Evolutionary conservation across 2,329 filamentous ascomycete genomes (phyloP), one percentile per base, ranked within the genome.

Genomic region (Colletotrichum phormii): DNA sequence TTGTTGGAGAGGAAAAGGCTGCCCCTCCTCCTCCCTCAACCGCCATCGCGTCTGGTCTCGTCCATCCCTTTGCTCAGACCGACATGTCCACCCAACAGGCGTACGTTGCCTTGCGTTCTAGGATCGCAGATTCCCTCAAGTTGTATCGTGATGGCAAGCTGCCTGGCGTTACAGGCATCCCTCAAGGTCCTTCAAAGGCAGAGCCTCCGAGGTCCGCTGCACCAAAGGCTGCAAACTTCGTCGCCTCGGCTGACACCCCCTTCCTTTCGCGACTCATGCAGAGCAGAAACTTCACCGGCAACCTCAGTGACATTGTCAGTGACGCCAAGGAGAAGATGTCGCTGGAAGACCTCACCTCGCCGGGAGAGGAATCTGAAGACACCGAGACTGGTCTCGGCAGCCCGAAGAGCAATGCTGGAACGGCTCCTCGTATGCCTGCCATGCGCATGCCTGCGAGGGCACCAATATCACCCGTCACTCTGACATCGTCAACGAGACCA

Each of bases 251-350:
- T 7, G 87, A 89, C 42, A 89, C 90, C 18, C 93, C 93, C 15
- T 88, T 93, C 81, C 85, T 95, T 24, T 94, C 93, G 35, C 87
- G 87, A 53, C 81, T 94, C 59, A 85, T 95, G 82, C 86, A 89
- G 76, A 87, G 84, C 74, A 88, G 87, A 78, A 91, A 92, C 42
- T 88, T 93, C 76, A 83, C 84, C 72, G 86, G 90, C 64, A 88
- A 94, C 77, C 82, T 94, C 65, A 81, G 84, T 72, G 86, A 90
- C 67, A 80, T 88, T 76, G 90, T 92, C 62, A 83, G 83, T 64
- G 90, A 92, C 76, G 89, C 89, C 29, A 91, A 89, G 82, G 86
- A 84, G 46, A 87, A 84, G 78, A 76, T 88, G 62, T 84, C 87
- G 67, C 73, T 87, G 62, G 87, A 89, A 57, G 87, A 89, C 46